Conservation (phyloP, 1,139 yeast genomes). For the Arxiozyma telluris region DNA sequence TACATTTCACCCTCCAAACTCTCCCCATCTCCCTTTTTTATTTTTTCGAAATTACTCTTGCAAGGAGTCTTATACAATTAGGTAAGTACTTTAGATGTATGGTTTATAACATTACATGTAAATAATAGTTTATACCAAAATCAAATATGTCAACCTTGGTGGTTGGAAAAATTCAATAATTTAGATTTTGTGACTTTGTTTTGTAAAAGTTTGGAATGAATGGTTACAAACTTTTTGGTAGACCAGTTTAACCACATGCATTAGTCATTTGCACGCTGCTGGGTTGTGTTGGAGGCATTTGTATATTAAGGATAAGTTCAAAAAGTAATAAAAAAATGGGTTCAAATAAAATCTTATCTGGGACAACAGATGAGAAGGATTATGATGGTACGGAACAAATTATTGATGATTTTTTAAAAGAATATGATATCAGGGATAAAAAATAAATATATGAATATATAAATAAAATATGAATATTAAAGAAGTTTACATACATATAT, state of each 20-base stretch:
- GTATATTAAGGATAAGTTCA: conserved; percentile 19
- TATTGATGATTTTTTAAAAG: conserved; percentile 34
- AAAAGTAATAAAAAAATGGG: conserved; percentile 5
- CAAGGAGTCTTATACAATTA: no score
- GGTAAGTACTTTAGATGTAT: no score
- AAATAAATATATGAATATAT: not conserved
- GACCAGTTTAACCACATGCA: conserved; percentile 50
- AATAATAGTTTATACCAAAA: no score
- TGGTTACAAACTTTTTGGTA: conserved; percentile 55
- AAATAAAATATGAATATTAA: not conserved
- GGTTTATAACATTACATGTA: no score
- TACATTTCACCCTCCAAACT: no score
- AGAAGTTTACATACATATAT: not conserved
- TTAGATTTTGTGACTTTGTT: not conserved
- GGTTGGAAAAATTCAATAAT: no score
- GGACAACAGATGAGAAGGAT: conserved; percentile 33
- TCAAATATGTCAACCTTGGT: no score
- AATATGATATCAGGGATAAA: conserved; percentile 11
- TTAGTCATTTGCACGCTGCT: conserved; percentile 32
- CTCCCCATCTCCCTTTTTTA: no score
- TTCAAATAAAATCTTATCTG: not conserved
- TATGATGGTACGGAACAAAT: conserved; percentile 56
- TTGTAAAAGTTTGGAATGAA: conserved; percentile 37
- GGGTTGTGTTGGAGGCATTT: conserved; percentile 28
- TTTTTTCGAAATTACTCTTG: no score